Evolutionary conservation across 352 stramenopile species (phyloP), one percentile per base, ranked within the genome.

Genomic region (Phytophthora melonis): DNA sequence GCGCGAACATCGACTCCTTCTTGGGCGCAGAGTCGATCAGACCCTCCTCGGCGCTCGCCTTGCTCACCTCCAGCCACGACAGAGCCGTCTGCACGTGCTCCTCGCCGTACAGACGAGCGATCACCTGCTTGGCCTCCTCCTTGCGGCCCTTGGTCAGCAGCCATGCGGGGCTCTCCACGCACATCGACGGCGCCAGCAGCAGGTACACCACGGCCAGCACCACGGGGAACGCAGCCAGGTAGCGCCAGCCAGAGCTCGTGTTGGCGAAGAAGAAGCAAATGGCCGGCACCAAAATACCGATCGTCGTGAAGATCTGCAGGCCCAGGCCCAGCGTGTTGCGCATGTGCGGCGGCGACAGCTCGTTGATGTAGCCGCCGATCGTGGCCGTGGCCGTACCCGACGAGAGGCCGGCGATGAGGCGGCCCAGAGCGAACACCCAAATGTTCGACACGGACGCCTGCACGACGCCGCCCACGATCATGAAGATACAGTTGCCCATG

Each of bases 1-100:
- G 52, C 0, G 65, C 53, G 16, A 90, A 66, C 55, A 72, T 60
- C 2, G 57, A 62, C 65, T 72, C 64, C 6, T 77, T 70, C 65
- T 81, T 72, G 7, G 62, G 32, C 30, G 47, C 30, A 7, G 41
- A 25, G 23, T 25, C 23, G 23, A 25, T 9, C 41, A 68, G 30
- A 18, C 63, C 63, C 32, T 74, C 41, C 10, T 63, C 34, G 13
- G 62, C 55, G 8, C 2, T 52, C 14, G 55, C 41, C 41, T 57
- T 54, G 55, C 5, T 65, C 45, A 64, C 55, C 47, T 71, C 41
- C 5, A 71, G 55, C 64, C 64, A 71, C 64, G 55, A 59, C 54
- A 71, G 56, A 57, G 55, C 64, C 32, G 56, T 66, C 54, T 71
- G 30, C 54, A 71, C 65, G 27, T n/a, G n/a, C n/a, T n/a, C n/a